Evolutionary conservation across 2,329 filamentous ascomycete genomes (phyloP), one percentile per base, ranked within the genome.

Genomic region (Fusarium udum): DNA sequence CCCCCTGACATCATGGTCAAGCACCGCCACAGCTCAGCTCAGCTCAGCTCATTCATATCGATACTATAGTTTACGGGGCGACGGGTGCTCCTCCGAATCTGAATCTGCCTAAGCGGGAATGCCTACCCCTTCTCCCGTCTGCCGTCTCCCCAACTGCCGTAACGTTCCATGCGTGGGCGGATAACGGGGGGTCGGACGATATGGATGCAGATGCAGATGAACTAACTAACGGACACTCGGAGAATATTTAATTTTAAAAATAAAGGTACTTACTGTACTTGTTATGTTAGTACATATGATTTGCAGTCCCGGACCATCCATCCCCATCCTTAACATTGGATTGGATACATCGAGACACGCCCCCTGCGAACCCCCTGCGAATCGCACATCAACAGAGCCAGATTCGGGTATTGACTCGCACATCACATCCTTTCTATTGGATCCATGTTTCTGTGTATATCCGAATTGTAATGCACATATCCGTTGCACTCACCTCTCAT

Each of bases 331-430:
- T 51, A 34, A 34, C 48, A 34, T 34, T 24, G 31, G 18, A 34
- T 34, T 24, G 31, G 18, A 28, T 46, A 48, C 45, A 48, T 48
- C 26, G 18, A 28, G 26, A 22, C 45, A 69, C 64, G 28, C 64
- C 66, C 59, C 64, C 55, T 34, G 15, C 49, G 64, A 69, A 52
- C 40, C 65, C 67, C 67, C 58, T 69, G 67, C 64, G 46, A 69
- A 48, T 48, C 43, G 51, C 34, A 62, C 46, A 53, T 62, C 37
- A 28, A 69, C 43, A 36, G 26, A 56, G n/a, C 49, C 64, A 69
- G 39, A 69, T 69, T 36, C 55, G 58, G 64, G 39, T 28, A 64
- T 39, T 69, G 24, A 24, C n/a, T 56, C 36, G 64, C 36, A 26
- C 49, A 57, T 43, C 45, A 36, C 45, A 45, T 58, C 49, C 46